Evolutionary conservation across 257 asterid species (phyloP), one percentile per base, ranked within the genome.

Genomic region (Fraxinus anomala): DNA sequence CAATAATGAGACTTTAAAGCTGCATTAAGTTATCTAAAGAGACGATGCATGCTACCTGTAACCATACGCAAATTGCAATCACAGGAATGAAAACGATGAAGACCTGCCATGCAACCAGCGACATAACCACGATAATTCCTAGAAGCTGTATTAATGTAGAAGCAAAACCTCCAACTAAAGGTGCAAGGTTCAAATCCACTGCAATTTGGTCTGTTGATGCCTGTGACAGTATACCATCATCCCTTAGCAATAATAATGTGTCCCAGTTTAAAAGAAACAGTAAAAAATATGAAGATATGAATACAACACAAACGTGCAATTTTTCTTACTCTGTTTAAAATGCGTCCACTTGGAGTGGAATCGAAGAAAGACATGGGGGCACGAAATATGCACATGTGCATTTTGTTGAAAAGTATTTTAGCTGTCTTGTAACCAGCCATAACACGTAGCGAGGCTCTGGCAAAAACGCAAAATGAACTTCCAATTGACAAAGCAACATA

Each of bases 311-410:
- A 3, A 71, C 21, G 33, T 4, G 30, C 63, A 24, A 4, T 39
- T 23, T 82, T 68, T 47, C 97, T 54, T 87, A 94, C 98, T 39
- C 98, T 88, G 76, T 85, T 92, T 59, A 94, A 92, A 70, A 94
- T 88, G 75, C 99, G 89, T 31, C 99, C 99, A 77, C 97, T 91
- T 17, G 99, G 99, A n/a, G 99, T 94, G 77, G 98, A 85, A 81
- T 94, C 99, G 28, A 94, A 94, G 88, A 92, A 94, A 77, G 99
- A 91, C 98, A 92, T 92, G 63, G 99, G 96, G 63, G 99, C 96
- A 67, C 97, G 95, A 72, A 94, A 92, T 69, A 94, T 80, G 86
- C 89, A 82, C 17, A 5, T 79, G 66, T 89, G 96, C 99, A 94
- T 90, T 79, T 84, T 92, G 80, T 89, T 78, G 73, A 92, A 94